Conservation (phyloP, 1,139 yeast species). For the Kurtzmaniella quercitrusa region DNA sequence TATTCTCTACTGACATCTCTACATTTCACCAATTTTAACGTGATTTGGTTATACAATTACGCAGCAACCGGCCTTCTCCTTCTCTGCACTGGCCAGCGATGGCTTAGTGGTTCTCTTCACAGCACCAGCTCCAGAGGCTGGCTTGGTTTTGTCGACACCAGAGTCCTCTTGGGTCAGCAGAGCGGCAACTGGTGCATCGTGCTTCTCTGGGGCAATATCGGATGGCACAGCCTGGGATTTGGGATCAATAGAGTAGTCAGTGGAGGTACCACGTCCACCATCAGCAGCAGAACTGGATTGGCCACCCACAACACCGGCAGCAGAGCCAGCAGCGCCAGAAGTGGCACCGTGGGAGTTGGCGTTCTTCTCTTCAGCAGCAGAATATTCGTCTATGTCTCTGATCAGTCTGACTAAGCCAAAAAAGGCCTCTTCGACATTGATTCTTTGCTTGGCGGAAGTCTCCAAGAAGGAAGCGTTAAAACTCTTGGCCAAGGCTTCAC, state of each 20-base stretch:
- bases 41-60: constrained; percentile 20
- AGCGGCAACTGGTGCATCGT: constrained; percentile 1
- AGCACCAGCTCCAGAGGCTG: constrained; percentile 8
- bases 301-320: constrained; percentile 3
- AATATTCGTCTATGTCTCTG: constrained; percentile 15
- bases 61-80: constrained; percentile 45
- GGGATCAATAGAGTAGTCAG: background rate
- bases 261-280: constrained; percentile 4
- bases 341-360: constrained; percentile 13
- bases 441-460: constrained; percentile 88
- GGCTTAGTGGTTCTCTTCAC: constrained; percentile 4
- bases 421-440: constrained; percentile 92
- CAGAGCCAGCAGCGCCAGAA: constrained; percentile 16
- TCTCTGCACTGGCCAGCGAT: constrained; percentile 11
- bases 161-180: constrained; percentile 1
- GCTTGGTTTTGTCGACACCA: constrained; percentile 3
- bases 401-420: constrained; percentile 68
- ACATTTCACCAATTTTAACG: background rate
- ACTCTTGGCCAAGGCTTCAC: constrained; percentile 68
- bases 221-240: background rate
- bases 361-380: constrained; percentile 6
- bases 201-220: background rate
- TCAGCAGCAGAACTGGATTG: background rate
- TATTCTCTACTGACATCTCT: no score
- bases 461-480: constrained; percentile 82